Evolutionary conservation across 2,329 filamentous ascomycete species (phyloP).

Genomic region (Apiospora saccharicola): DNA sequence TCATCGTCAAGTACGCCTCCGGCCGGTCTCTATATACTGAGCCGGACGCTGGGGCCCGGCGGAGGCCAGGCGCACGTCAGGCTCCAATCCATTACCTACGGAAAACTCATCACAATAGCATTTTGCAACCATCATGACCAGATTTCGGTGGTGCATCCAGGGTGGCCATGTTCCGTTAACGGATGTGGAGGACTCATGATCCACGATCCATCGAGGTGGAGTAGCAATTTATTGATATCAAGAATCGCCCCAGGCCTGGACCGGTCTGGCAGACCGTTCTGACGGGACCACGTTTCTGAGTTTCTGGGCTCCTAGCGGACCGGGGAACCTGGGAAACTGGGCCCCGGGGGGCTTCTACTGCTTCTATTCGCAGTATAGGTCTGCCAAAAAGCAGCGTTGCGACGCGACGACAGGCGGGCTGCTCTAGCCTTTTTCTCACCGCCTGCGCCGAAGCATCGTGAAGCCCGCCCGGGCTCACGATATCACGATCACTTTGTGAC

Average conservation of each 20-base stretch:
- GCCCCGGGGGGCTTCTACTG: slow-evolving; percentile 1
- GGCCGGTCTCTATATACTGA: slow-evolving; percentile 16
- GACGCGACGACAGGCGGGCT: slow-evolving; percentile 15
- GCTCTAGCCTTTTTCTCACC: slow-evolving; percentile 15
- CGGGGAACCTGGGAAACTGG: slow-evolving; percentile 21
- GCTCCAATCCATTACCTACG: slow-evolving; percentile 16
- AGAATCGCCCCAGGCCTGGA: slow-evolving; percentile 16
- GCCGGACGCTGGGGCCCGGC: background rate
- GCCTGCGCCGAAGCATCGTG: slow-evolving; percentile 24
- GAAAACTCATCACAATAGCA: slow-evolving; percentile 11
- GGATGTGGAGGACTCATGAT: slow-evolving; percentile 23
- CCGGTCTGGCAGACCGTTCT: slow-evolving; percentile 10
- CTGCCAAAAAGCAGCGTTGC: slow-evolving; percentile 14
- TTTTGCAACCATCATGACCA: slow-evolving; percentile 8
- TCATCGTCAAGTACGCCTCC: slow-evolving; percentile 8
- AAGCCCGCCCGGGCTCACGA: slow-evolving; percentile 17
- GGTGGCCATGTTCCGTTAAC: slow-evolving; percentile 25
- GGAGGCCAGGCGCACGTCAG: background rate
- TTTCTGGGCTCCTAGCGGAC: slow-evolving; percentile 8
- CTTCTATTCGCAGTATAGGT: slow-evolving; percentile 8
- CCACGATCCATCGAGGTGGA: slow-evolving; percentile 18
- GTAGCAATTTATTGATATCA: slow-evolving; percentile 19
- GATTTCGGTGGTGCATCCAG: background rate
- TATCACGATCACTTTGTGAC: slow-evolving; percentile 12
- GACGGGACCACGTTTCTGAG: slow-evolving; percentile 22